Percentiles rank a stretch among this genome's conserved stretches.
These are phyloP conservation scores for Protomyces gravidus DNA, from an alignment of 1,139 yeast species.

Conservation along the genomic window DNA sequence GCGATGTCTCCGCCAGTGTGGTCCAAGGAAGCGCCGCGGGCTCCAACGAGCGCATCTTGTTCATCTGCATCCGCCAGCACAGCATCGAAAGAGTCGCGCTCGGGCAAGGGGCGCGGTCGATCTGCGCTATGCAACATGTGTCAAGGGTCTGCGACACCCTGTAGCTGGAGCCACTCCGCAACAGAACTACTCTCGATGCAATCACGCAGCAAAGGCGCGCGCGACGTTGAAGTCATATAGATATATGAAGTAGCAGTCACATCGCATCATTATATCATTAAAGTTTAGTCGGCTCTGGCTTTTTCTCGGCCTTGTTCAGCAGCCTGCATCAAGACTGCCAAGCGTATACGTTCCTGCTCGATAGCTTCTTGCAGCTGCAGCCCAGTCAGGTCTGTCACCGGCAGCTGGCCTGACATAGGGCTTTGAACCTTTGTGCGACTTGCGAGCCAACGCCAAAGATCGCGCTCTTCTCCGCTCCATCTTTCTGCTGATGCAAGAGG, in stretches of 20 bases:
- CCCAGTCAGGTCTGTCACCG: conserved; percentile 1
- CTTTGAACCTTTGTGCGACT: neutral
- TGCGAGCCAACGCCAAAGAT: conserved; percentile 18
- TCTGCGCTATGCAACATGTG: too few relatives aligned
- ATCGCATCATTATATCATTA: too few relatives aligned
- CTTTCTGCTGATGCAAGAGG: conserved; percentile 1
- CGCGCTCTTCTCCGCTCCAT: conserved; percentile 16
- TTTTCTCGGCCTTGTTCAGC: neutral
- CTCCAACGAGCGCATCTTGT: neutral
- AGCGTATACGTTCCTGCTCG: neutral
- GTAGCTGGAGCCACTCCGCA: too few relatives aligned
- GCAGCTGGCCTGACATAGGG: neutral
- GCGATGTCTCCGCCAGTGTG: too few relatives aligned
- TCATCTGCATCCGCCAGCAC: neutral
- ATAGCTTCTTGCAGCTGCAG: conserved; percentile 20
- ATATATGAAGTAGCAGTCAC: neutral
- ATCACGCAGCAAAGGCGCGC: too few relatives aligned
- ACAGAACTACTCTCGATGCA: too few relatives aligned
- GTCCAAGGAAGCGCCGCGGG: neutral
- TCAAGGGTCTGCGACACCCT: too few relatives aligned
- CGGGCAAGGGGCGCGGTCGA: too few relatives aligned
- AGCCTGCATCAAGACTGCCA: neutral
- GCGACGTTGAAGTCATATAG: too few relatives aligned
- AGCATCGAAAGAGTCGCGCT: neutral
- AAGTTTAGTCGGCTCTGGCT: too few relatives aligned